Evolutionary conservation across 192 early-diverging fungal genomes (phyloP).

Genomic region (Coemansia sp.): DNA sequence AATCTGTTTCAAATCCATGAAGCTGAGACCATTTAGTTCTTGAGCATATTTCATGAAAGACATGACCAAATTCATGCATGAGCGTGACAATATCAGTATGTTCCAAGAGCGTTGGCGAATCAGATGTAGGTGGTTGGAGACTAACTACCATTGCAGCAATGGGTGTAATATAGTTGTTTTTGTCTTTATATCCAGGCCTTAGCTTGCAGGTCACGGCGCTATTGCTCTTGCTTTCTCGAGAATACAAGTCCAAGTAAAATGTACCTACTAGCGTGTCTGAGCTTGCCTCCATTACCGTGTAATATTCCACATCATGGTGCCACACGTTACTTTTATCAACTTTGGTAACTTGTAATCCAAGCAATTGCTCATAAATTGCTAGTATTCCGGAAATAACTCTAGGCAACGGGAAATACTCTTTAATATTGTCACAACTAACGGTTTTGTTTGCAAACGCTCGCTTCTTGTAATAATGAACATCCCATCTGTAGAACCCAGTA

Average conservation of each 20-base stretch:
- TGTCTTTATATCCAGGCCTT: slow-evolving; percentile 54
- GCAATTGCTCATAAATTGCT: slow-evolving; percentile 63
- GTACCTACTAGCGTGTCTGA: slow-evolving; percentile 57
- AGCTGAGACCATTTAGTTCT: slow-evolving; percentile 62
- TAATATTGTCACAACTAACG: slow-evolving; percentile 63
- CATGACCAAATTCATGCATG: slow-evolving; percentile 73
- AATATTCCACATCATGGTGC: slow-evolving; percentile 71
- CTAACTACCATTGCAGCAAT: slow-evolving; percentile 59
- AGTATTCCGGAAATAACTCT: slow-evolving; percentile 59
- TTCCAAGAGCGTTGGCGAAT: slow-evolving; percentile 62
- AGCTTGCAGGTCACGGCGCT: neutral
- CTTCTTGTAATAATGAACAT: slow-evolving; percentile 64
- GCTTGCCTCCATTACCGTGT: slow-evolving; percentile 62
- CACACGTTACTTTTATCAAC: slow-evolving; percentile 57
- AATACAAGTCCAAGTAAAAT: slow-evolving; percentile 69
- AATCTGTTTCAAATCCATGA: slow-evolving; percentile 56
- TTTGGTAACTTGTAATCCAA: slow-evolving; percentile 60
- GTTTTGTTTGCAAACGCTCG: slow-evolving; percentile 60
- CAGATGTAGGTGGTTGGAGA: slow-evolving; percentile 53
- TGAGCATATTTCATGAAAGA: slow-evolving; percentile 58
- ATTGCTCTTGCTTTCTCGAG: slow-evolving; percentile 57
- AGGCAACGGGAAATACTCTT: slow-evolving; percentile 66
- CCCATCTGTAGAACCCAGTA: slow-evolving; percentile 60
- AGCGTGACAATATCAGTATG: slow-evolving; percentile 70
- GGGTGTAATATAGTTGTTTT: slow-evolving; percentile 18